These are phyloP conservation scores for Coemansia pectinata DNA, from an alignment of 192 early-diverging fungal genomes.

Conservation along the genomic window DNA sequence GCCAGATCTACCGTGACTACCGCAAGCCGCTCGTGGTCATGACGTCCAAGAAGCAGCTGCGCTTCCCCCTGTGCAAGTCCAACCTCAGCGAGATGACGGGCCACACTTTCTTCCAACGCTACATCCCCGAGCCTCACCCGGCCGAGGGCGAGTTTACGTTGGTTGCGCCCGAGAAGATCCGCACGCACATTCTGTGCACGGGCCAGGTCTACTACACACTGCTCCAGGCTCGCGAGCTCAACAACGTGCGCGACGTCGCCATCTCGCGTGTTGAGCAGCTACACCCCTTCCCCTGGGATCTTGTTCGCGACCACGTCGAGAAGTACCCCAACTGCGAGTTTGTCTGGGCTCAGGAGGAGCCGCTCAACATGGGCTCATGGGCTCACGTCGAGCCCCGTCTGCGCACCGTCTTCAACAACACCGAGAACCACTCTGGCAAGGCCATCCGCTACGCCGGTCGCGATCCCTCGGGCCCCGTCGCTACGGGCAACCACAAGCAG, in stretches of 20 bases:
- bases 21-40: constrained; percentile 87
- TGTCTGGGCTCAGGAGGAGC: constrained; percentile 96
- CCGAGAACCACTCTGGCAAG: constrained; percentile 64
- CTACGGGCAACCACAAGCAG: constrained; percentile 95
- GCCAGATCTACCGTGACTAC: constrained; percentile 97
- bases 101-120: constrained; percentile 82
- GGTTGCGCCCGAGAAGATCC: constrained; percentile 80
- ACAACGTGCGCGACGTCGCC: constrained; percentile 85
- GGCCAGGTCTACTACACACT: constrained; percentile 98
- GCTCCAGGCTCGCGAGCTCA: constrained; percentile 82
- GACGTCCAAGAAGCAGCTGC: constrained; percentile 86
- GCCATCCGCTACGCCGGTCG: constrained; percentile 81
- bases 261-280: constrained; percentile 96
- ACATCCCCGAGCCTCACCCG: constrained; percentile 91
- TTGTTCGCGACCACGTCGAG: constrained; percentile 80
- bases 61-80: constrained; percentile 91
- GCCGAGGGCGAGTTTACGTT: constrained; percentile 65
- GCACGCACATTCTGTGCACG: constrained; percentile 90
- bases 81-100: constrained; percentile 78
- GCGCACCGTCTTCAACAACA: constrained; percentile 74
- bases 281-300: constrained; percentile 93
- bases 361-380: constrained; percentile 93
- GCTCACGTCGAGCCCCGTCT: constrained; percentile 84
- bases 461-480: constrained; percentile 84
- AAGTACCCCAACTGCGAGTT: constrained; percentile 91